A percentile compares a stretch with the other conserved stretches of the same genome.
phyloP scores from a whole-genome alignment of 2,329 filamentous ascomycete species.

The Aureobasidium sp. region DNA sequence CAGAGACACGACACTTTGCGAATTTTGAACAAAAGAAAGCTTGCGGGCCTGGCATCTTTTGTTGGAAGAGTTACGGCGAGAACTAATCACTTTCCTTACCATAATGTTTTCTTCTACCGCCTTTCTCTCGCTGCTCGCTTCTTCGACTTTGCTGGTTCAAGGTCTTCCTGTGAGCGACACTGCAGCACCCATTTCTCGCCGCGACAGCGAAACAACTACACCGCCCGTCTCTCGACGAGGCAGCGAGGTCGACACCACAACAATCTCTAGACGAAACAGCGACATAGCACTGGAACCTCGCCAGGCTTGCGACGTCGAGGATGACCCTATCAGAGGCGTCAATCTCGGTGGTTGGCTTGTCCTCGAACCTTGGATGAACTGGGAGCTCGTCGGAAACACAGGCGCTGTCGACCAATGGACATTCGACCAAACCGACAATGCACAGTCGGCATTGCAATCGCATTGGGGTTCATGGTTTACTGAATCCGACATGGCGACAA shows the following conservation, averaged over 20 bases:
- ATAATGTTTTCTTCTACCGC: conserved; percentile 6
- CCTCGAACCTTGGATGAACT: conserved; percentile 35
- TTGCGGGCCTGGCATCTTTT: conserved; percentile 2
- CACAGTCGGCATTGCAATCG: conserved; percentile 25
- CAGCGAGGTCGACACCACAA: neutral
- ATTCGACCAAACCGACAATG: conserved; percentile 29
- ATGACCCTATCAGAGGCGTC: conserved; percentile 43
- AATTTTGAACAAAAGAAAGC: neutral
- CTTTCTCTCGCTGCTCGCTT: neutral
- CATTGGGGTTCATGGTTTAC: conserved; percentile 36
- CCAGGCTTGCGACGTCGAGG: conserved; percentile 27
- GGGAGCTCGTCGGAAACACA: conserved; percentile 20
- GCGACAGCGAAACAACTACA: neutral
- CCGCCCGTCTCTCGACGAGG: neutral
- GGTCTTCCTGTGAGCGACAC: conserved; percentile 1
- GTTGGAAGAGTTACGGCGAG: neutral
- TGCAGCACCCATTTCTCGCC: neutral
- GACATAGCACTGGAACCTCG: neutral
- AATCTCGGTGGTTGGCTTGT: conserved; percentile 48
- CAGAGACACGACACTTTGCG: neutral
- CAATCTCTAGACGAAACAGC: neutral
- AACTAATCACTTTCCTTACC: neutral
- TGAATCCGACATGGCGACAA: conserved; percentile 37
- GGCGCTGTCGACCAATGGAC: conserved; percentile 33
- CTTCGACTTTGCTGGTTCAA: conserved; percentile 14